Evolutionary conservation across 192 early-diverging fungal genomes (phyloP), one percentile per base, ranked within the genome.

Genomic region (Coemansia sp.): DNA sequence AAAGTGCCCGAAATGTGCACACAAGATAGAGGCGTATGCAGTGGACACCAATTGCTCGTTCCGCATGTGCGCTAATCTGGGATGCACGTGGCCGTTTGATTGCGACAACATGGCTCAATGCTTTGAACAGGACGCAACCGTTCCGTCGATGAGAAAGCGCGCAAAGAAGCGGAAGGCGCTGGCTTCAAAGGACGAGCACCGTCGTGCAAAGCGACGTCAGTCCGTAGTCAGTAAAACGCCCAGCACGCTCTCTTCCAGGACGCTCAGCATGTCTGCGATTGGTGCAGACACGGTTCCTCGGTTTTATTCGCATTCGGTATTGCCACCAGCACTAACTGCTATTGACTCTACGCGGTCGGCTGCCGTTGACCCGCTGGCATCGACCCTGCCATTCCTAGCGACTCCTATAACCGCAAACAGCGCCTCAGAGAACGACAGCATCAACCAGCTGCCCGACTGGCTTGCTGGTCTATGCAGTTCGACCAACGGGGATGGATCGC

Each of bases 21-120:
- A 55, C 44, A 60, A 61, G 11, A 46, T 81, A 22, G 73, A 75
- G 12, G 20, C 40, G 9, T 81, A 72, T 51, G 56, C 70, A 17
- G 74, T 81, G 11, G 78, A 81, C 73, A 81, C 78, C 49, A 81
- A 81, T 53, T 81, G 78, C 50, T 49, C 73, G 5, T 81, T 81
- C 56, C 58, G 54, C 13, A 81, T 81, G 78, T 81, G 78, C 61
- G 45, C 73, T 32, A 81, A 81, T 46, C 38, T 71, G 10, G 42
- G 16, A 12, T 81, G 78, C 67, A 68, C 78, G 12, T 81, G 78
- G 78, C 78, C 78, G 11, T 81, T 81, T 44, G 74, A 75, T 25
- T 50, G 69, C 63, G 22, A 48, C 6, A 45, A 67, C 16, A 75
- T 81, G 78, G 49, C 25, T 46, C 50, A 50, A 11, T 71, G 66